Base-by-base conservation (phyloP, 352 stramenopile genomes). In the Phytophthora colocasiae region DNA sequence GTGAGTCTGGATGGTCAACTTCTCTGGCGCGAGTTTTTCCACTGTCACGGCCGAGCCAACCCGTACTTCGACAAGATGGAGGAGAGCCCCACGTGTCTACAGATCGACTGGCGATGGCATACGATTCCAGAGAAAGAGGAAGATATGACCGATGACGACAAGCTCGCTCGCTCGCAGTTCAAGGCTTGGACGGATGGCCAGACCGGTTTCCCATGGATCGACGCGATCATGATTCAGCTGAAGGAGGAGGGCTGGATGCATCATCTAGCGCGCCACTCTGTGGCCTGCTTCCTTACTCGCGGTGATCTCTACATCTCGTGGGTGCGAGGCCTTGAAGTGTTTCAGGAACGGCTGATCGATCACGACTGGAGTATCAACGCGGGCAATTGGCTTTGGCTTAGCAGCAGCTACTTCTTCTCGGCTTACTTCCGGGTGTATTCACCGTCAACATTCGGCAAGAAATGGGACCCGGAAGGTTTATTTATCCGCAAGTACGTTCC, bases 371-470 rank as follows among this genome's bases (percentile, higher is more conserved):
- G 85, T 38, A 84, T 99, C 58, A 99, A 99, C 80, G 95, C 89
- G 32, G 98, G 97, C 74, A 99, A 99, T 69, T 99, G 97, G 97
- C 85, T 98, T 48, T 99, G 97, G 97, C 88, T 99, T 38, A 97
- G 84, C 38, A 96, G 84, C 56, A 97, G 86, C 40, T 92, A 90
- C 14, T 98, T 98, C 80, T 99, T 99, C 69, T 97, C 97, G 48
- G 97, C 98, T 50, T 99, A 99, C 78, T 99, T 99, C 70, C 90
- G 97, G 50, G 97, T 98, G 61, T 99, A 99, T 56, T 98, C 83
- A 6, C 96, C 96, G 2, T 89, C 94, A 48, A 88, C 91, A 2
- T 98, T 98, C 63, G 91, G 89, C 24, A 98, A 99, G 74, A 99
- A 99, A 75, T 99, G 92, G 70, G 97, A 99, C 65, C 83, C 91